Base-by-base conservation (phyloP, 306 rosid species). In the Parietaria judaica region DNA sequence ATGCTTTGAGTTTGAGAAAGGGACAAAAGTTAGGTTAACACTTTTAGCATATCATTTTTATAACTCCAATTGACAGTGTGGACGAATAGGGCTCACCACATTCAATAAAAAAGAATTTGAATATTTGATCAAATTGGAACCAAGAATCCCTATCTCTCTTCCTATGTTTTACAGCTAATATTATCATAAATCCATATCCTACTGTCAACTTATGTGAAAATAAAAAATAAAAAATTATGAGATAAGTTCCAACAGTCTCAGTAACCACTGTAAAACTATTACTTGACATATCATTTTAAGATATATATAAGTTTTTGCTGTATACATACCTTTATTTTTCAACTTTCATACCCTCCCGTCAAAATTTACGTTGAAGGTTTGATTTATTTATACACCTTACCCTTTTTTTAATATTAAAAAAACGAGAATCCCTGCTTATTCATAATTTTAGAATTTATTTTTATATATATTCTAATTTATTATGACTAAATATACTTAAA, bases 81-180 rank as follows among this genome's bases (percentile, higher is more conserved):
- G 76, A 80, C 71, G 75, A 71, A 70, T 66, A 78, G 73, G 63
- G 60, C 68, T 79, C 76, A 15, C 80, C 77, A 77, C 72, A 72
- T 66, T 66, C 77, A 23, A 23, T 23, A 0, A 74, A 55, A 71
- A 69, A 70, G 89, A 83, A 86, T 80, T 81, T 80, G 89, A 81
- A 86, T 81, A 77, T 80, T 56, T 64, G 65, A 81, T 72, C 85
- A 63, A 74, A 71, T 74, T 75, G 84, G 85, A 79, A 71, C 69
- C 67, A 64, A 60, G 90, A 85, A 84, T 82, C 85, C 70, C 61
- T 77, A 68, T 61, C 38, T 65, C 13, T 74, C 68, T 58, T 78
- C 57, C 34, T 56, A 13, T 46, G 65, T 69, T 74, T 72, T 72
- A 74, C 82, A 81, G 81, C 84, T 80, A 81, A 75, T 75, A 60